Evolutionary conservation across 2,329 filamentous ascomycete species (phyloP).

Genomic region (Microsporum ferrugineum): DNA sequence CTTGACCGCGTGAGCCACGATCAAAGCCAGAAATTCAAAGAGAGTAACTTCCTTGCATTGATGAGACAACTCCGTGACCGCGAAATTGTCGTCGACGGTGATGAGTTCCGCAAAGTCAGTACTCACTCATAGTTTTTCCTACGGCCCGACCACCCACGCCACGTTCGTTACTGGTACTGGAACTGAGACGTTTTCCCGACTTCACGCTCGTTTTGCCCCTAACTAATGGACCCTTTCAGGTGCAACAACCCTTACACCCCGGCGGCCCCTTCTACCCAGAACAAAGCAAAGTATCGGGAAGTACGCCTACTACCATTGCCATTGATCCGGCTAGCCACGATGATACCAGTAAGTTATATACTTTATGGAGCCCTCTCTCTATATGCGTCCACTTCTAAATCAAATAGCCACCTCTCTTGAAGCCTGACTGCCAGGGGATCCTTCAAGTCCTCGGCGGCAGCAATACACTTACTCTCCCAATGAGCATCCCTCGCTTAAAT

Average conservation of each 20-base stretch:
- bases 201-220: slow-evolving; percentile 17
- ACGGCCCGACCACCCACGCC: slow-evolving; percentile 16
- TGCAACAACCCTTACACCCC: slow-evolving; percentile 36
- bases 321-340: background rate
- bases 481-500: background rate
- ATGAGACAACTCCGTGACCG: slow-evolving; percentile 65
- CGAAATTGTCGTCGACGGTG: slow-evolving; percentile 61
- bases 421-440: background rate
- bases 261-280: slow-evolving; percentile 37
- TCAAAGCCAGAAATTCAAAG: slow-evolving; percentile 60
- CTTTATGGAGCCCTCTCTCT: background rate
- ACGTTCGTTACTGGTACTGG: slow-evolving; percentile 27
- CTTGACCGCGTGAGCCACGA: slow-evolving; percentile 58
- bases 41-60: slow-evolving; percentile 63
- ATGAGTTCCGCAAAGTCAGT: slow-evolving; percentile 43
- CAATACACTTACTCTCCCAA: background rate
- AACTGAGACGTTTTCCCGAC: slow-evolving; percentile 17
- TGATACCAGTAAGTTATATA: slow-evolving; percentile 12
- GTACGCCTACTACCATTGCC: background rate
- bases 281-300: slow-evolving; percentile 7
- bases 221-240: slow-evolving; percentile 28
- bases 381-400: background rate
- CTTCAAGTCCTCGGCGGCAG: background rate
- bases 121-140: slow-evolving; percentile 31
- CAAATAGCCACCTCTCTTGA: background rate